These are phyloP conservation scores for Aspergillus sp. DNA, from an alignment of 2,329 filamentous ascomycete genomes.

Conservation along the genomic window DNA sequence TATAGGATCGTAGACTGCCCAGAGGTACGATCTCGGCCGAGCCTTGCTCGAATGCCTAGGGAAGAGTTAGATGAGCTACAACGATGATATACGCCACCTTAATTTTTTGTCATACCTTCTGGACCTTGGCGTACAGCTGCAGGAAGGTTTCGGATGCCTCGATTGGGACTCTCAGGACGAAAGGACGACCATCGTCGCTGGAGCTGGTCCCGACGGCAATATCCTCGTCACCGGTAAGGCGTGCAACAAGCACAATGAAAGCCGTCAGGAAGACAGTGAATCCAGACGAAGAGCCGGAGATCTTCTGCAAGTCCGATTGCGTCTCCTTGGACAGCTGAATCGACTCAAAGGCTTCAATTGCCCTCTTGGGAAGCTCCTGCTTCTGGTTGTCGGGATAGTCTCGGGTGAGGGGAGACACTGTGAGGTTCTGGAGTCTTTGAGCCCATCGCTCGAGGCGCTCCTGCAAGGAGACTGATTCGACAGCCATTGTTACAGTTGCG, in stretches of 20 bases:
- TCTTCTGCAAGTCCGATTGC: constrained; percentile 41
- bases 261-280: constrained; percentile 48
- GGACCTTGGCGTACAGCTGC: constrained; percentile 42
- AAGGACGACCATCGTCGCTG: constrained; percentile 46
- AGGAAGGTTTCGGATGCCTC: constrained; percentile 43
- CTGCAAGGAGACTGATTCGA: constrained; percentile 36
- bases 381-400: constrained; percentile 46
- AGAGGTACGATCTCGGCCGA: constrained; percentile 46
- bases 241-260: constrained; percentile 47
- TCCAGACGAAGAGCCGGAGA: constrained; percentile 36
- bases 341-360: constrained; percentile 47
- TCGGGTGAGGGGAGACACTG: constrained; percentile 46
- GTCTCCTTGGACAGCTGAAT: constrained; percentile 40
- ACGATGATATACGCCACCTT: neutral
- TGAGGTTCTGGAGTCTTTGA: constrained; percentile 44
- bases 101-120: constrained; percentile 33
- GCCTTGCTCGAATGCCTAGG: constrained; percentile 43
- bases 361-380: constrained; percentile 38
- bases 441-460: constrained; percentile 46
- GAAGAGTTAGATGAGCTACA: constrained; percentile 7
- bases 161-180: constrained; percentile 48
- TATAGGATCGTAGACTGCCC: constrained; percentile 41
- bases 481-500: constrained; percentile 35
- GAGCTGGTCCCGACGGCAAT: constrained; percentile 50
- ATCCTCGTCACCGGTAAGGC: constrained; percentile 52